Conservation (phyloP, 768 basidiomycete species). For the Tricholoma sp. region DNA sequence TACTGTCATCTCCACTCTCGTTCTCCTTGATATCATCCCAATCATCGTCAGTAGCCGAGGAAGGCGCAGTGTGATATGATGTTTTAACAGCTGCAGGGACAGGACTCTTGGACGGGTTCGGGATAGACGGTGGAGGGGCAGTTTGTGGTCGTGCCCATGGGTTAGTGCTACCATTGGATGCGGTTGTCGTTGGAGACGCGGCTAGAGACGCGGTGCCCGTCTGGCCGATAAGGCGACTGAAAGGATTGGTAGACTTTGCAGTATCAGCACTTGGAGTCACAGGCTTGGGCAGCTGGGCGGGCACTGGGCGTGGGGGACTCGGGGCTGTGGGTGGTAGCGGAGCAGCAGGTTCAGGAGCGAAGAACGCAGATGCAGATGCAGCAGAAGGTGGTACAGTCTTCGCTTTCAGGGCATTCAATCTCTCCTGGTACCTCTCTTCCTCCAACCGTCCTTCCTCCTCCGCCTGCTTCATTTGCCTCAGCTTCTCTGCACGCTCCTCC, state of each 20-base stretch:
- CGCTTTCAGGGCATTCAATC: constrained; percentile 33
- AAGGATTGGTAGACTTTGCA: constrained; percentile 74
- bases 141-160: constrained; percentile 52
- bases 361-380: constrained; percentile 17
- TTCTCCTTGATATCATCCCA: constrained; percentile 85
- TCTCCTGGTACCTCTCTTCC: constrained; percentile 34
- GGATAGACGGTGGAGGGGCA: constrained; percentile 27
- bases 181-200: constrained; percentile 26
- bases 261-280: constrained; percentile 23
- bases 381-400: constrained; percentile 27
- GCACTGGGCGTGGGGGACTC: constrained; percentile 29
- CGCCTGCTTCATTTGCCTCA: constrained; percentile 62
- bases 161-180: constrained; percentile 50
- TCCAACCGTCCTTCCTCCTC: constrained; percentile 28
- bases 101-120: constrained; percentile 46
- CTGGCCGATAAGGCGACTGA: constrained; percentile 61
- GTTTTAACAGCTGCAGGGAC: constrained; percentile 30
- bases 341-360: constrained; percentile 22
- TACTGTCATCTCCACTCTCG: constrained; percentile 54
- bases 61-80: constrained; percentile 58
- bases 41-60: constrained; percentile 56
- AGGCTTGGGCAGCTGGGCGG: constrained; percentile 26
- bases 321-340: constrained; percentile 25
- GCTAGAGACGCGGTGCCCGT: constrained; percentile 30
- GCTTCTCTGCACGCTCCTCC: constrained; percentile 61